Evolutionary conservation across 805 yeast genomes (phyloP).

Genomic region (Wickerhamomyces kurtzmanii): DNA sequence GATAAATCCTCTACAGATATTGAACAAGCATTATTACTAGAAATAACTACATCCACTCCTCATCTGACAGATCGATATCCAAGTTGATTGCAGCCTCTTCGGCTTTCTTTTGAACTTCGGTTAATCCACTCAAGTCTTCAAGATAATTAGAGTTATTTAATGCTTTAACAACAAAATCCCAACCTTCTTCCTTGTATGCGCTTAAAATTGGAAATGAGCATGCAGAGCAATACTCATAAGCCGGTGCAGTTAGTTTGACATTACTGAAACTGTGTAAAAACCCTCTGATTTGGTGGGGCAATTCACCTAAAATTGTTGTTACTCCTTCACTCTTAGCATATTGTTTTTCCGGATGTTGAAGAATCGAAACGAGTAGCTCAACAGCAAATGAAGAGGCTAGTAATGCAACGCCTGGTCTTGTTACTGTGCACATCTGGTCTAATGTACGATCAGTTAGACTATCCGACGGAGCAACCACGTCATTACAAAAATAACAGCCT

Average conservation of each 20-base stretch:
- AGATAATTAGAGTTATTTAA: constrained; percentile 56
- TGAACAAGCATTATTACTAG: no score
- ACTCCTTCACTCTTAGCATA: constrained; percentile 15
- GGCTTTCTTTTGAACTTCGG: constrained; percentile 61
- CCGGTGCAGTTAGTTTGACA: constrained; percentile 58
- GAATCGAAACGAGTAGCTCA: constrained; percentile 63
- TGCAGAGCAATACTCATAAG: constrained; percentile 76
- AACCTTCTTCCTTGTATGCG: constrained; percentile 43
- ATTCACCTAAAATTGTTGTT: constrained; percentile 48
- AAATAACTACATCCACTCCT: no score
- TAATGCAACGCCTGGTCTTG: constrained; percentile 91
- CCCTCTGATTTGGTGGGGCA: constrained; percentile 91
- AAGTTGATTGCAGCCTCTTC: constrained; percentile 27
- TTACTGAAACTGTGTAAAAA: constrained; percentile 60
- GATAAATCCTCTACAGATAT: no score
- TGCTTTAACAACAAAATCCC: constrained; percentile 76
- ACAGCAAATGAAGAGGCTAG: constrained; percentile 83
- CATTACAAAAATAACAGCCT: constrained; percentile 96
- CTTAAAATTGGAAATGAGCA: constrained; percentile 59
- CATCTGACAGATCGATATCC: constrained; percentile 17
- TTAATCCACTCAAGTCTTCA: constrained; percentile 73
- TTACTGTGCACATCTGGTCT: constrained; percentile 98
- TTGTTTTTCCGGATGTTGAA: constrained; percentile 55
- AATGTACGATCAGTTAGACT: constrained; percentile 79
- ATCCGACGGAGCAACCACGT: constrained; percentile 89